Percentiles rank a stretch among this genome's conserved stretches.
Evolutionary conservation across 1,284 basidiomycete species (phyloP).

Genomic region (Porodaedalea pini): DNA sequence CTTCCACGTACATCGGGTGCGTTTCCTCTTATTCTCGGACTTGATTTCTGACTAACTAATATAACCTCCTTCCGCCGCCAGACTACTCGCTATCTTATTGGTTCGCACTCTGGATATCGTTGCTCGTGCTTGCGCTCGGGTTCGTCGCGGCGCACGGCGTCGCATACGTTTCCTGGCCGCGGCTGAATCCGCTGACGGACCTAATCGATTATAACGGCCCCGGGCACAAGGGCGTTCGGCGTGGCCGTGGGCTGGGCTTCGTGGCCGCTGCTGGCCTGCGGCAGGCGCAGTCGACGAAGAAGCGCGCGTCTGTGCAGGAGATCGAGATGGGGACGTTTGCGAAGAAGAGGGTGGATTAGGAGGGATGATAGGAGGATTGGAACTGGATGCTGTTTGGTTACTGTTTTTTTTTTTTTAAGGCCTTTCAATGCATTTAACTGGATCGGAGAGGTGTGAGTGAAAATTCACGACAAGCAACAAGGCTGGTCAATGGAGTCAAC

Average conservation of each 20-base stretch:
- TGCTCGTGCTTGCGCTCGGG: slow-evolving; percentile 56
- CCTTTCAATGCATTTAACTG: neutral
- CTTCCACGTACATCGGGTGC: slow-evolving; percentile 80
- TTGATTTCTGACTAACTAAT: neutral
- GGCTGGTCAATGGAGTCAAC: too few species aligned
- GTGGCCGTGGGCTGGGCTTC: slow-evolving; percentile 69
- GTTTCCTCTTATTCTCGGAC: slow-evolving; percentile 30
- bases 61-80: slow-evolving; percentile 30
- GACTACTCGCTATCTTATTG: slow-evolving; percentile 82
- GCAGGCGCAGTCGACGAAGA: slow-evolving; percentile 32
- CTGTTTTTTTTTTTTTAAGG: neutral
- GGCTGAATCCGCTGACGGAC: slow-evolving; percentile 80
- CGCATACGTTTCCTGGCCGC: slow-evolving; percentile 93
- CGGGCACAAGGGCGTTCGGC: slow-evolving; percentile 73
- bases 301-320: slow-evolving; percentile 40
- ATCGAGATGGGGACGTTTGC: slow-evolving; percentile 48
- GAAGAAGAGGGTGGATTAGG: slow-evolving; percentile 68
- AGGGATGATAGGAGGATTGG: neutral
- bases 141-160: slow-evolving; percentile 81
- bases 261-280: slow-evolving; percentile 7
- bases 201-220: slow-evolving; percentile 85
- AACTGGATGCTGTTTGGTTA: neutral
- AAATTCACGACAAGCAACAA: too few species aligned
- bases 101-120: slow-evolving; percentile 71
- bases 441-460: too few species aligned